Conservation (phyloP, 345 rosid genomes). For the Eucalyptus regnans region DNA sequence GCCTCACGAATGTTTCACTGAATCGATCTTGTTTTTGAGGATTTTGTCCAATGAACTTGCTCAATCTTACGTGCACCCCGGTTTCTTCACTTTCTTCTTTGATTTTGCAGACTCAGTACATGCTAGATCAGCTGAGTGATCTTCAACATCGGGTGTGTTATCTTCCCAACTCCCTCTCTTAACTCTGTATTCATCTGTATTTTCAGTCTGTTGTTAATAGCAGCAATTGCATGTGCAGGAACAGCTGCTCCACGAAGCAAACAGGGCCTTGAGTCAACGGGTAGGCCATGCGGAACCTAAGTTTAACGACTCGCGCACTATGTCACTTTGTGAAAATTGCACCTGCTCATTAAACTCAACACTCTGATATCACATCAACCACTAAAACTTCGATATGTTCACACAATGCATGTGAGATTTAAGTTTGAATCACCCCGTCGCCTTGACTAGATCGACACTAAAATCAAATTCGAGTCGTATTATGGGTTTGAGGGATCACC, state of each 20-base stretch:
- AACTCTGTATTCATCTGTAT: background rate
- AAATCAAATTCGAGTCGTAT: background rate
- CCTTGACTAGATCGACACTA: background rate
- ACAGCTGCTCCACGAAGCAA: slow-evolving; percentile 66
- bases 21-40: background rate
- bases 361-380: background rate
- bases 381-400: background rate
- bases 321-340: background rate
- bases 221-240: slow-evolving; percentile 29
- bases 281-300: slow-evolving; percentile 13
- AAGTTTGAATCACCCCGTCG: background rate
- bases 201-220: background rate
- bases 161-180: background rate
- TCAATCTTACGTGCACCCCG: background rate
- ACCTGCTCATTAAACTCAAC: background rate
- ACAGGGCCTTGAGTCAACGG: slow-evolving; percentile 70
- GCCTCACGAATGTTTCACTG: no score
- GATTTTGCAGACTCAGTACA: slow-evolving; percentile 59
- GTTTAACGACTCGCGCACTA: background rate
- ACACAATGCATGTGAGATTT: background rate
- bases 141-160: slow-evolving; percentile 65
- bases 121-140: slow-evolving; percentile 91
- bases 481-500: background rate
- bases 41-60: background rate
- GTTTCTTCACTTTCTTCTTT: background rate